Percentiles rank a stretch among this genome's conserved stretches.
Evolutionary conservation across 805 yeast genomes (phyloP).

Genomic region (Alloascoidea hylecoeti): DNA sequence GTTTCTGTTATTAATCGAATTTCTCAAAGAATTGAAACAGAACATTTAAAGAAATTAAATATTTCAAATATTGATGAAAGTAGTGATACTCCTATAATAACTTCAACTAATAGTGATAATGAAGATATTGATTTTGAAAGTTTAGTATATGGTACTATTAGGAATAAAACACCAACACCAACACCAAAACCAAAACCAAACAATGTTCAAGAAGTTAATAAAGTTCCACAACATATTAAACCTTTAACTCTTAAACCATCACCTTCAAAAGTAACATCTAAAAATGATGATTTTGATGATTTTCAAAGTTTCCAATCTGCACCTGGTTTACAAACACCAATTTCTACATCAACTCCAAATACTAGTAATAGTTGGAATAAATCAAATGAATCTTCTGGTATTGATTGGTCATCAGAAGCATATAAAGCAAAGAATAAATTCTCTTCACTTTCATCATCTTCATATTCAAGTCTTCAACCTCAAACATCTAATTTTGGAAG

Average conservation of each 20-base stretch:
- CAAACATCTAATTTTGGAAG: too few relatives aligned
- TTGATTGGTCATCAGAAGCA: too few relatives aligned
- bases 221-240: not conserved
- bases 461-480: too few relatives aligned
- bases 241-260: not conserved
- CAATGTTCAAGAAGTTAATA: not conserved
- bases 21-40: conserved; percentile 27
- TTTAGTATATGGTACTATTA: conserved; percentile 9
- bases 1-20: conserved; percentile 25
- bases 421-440: too few relatives aligned
- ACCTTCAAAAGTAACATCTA: not conserved
- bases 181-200: not conserved
- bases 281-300: not conserved
- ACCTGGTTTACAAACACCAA: not conserved
- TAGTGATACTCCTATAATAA: not conserved
- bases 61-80: conserved; percentile 11
- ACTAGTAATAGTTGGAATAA: too few relatives aligned
- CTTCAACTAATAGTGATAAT: conserved; percentile 10
- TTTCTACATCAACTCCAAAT: too few relatives aligned
- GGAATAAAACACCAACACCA: not conserved
- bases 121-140: conserved; percentile 11
- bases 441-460: too few relatives aligned
- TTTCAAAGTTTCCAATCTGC: not conserved
- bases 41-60: conserved; percentile 23
- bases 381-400: too few relatives aligned